A percentile compares a stretch with the other conserved stretches of the same genome.
Evolutionary conservation across 768 basidiomycete genomes (phyloP).

Genomic region (Leccinum longicurvipes): DNA sequence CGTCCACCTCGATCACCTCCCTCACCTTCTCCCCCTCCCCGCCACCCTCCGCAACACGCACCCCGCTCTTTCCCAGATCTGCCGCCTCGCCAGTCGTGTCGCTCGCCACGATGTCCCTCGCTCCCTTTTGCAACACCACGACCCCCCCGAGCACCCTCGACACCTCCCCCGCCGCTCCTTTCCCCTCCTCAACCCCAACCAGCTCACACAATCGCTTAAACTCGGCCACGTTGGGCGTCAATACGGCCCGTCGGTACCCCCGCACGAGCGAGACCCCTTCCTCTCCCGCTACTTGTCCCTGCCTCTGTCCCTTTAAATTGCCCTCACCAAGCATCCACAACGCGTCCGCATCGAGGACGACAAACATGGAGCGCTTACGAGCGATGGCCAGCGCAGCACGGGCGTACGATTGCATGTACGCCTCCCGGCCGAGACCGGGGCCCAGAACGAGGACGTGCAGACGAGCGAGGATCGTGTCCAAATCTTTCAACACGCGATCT

Average conservation of each 20-base stretch:
- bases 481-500: constrained; percentile 45
- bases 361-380: constrained; percentile 68
- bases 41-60: constrained; percentile 38
- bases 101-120: constrained; percentile 75
- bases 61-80: constrained; percentile 41
- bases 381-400: constrained; percentile 74
- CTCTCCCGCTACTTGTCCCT: constrained; percentile 34
- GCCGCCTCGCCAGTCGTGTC: constrained; percentile 60
- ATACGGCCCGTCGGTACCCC: constrained; percentile 82
- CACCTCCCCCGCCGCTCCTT: constrained; percentile 56
- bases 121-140: constrained; percentile 88
- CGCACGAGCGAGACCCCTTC: constrained; percentile 68
- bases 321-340: constrained; percentile 73
- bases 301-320: too few relatives aligned
- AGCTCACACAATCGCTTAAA: constrained; percentile 81
- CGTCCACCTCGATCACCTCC: constrained; percentile 64
- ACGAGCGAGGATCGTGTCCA: constrained; percentile 72
- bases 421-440: constrained; percentile 89
- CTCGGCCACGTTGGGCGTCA: constrained; percentile 95
- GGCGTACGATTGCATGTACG: constrained; percentile 86
- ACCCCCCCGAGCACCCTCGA: constrained; percentile 80
- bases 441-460: constrained; percentile 93
- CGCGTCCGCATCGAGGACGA: constrained; percentile 94
- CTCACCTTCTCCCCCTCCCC: constrained; percentile 51
- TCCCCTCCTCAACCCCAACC: constrained; percentile 54